A percentile compares a stretch with the other conserved stretches of the same genome.
These are phyloP conservation scores for Pseudozyma hubeiensis DNA, from an alignment of 1,284 basidiomycete species.

Conservation along the genomic window DNA sequence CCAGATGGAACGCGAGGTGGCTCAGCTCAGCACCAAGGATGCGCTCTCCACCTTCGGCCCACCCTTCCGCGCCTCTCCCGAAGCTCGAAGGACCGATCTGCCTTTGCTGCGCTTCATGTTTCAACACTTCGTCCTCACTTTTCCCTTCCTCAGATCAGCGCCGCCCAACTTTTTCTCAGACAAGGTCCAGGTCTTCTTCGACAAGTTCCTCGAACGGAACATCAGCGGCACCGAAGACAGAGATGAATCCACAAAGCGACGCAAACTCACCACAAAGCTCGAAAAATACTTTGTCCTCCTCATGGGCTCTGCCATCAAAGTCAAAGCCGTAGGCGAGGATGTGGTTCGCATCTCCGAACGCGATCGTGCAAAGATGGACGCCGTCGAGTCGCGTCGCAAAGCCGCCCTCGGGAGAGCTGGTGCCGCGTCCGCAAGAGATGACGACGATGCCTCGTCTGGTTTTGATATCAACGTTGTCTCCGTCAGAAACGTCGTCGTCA, in stretches of 20 bases:
- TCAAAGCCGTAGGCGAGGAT: constrained; percentile 56
- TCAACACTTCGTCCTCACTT: constrained; percentile 67
- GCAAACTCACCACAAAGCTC: constrained; percentile 50
- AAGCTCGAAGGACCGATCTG: constrained; percentile 49
- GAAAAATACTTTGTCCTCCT: constrained; percentile 59
- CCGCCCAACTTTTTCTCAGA: constrained; percentile 66
- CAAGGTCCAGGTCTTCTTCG: constrained; percentile 67
- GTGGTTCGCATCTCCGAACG: constrained; percentile 60
- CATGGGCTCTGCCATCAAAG: constrained; percentile 59
- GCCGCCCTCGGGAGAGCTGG: constrained; percentile 46
- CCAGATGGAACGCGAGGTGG: constrained; percentile 75
- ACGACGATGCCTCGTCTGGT: constrained; percentile 10
- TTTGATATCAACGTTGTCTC: constrained; percentile 66
- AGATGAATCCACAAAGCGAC: constrained; percentile 55
- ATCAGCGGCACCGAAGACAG: constrained; percentile 59
- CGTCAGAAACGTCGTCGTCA: constrained; percentile 57
- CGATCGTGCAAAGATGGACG: constrained; percentile 54
- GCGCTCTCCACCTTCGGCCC: constrained; percentile 65
- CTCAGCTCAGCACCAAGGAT: constrained; percentile 54
- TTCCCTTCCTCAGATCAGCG: constrained; percentile 64
- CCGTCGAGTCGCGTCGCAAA: constrained; percentile 53
- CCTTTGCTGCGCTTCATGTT: constrained; percentile 66
- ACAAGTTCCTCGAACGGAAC: constrained; percentile 63
- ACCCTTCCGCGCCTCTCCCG: constrained; percentile 60
- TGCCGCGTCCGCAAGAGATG: constrained; percentile 6